A percentile compares a stretch with the other conserved stretches of the same genome.
Evolutionary conservation across 495 filamentous ascomycete species (phyloP).

Genomic region (Endocarpon pusillum): DNA sequence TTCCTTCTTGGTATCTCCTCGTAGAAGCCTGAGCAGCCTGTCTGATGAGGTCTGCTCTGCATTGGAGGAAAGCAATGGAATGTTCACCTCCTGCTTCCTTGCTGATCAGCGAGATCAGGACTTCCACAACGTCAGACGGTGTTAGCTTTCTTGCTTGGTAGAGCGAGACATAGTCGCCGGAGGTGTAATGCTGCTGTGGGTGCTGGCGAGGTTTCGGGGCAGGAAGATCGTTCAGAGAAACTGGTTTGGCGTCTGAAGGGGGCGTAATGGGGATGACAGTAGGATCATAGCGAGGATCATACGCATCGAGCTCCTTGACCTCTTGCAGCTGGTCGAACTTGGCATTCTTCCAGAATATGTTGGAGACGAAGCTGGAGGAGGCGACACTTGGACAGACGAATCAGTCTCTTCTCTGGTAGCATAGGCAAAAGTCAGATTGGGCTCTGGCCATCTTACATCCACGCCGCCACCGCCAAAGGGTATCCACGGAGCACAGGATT

Average conservation of each 20-base stretch:
- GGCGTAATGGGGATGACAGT: conserved; percentile 54
- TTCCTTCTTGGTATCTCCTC: conserved; percentile 45
- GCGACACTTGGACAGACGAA: conserved; percentile 27
- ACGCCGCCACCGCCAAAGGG: conserved; percentile 30
- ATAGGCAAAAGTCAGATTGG: neutral
- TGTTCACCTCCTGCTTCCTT: conserved; percentile 41
- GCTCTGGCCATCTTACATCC: conserved; percentile 21
- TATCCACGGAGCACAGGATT: conserved; percentile 38
- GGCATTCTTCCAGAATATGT: conserved; percentile 57
- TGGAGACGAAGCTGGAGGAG: conserved; percentile 34
- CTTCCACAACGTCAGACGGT: conserved; percentile 50
- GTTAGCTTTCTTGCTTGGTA: conserved; percentile 54
- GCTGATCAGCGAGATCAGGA: conserved; percentile 51
- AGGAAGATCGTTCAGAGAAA: conserved; percentile 12
- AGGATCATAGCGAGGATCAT: conserved; percentile 59
- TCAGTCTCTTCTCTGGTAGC: neutral
- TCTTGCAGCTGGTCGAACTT: conserved; percentile 46
- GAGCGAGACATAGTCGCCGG: conserved; percentile 57
- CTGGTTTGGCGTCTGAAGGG: conserved; percentile 13
- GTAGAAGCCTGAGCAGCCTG: conserved; percentile 56
- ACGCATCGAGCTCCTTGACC: conserved; percentile 37
- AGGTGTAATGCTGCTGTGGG: conserved; percentile 40
- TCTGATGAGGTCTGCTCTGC: conserved; percentile 39
- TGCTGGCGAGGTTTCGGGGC: conserved; percentile 16
- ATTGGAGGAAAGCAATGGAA: conserved; percentile 50